Conservation (phyloP, 805 yeast genomes). For the Deakozyma indianensis region DNA sequence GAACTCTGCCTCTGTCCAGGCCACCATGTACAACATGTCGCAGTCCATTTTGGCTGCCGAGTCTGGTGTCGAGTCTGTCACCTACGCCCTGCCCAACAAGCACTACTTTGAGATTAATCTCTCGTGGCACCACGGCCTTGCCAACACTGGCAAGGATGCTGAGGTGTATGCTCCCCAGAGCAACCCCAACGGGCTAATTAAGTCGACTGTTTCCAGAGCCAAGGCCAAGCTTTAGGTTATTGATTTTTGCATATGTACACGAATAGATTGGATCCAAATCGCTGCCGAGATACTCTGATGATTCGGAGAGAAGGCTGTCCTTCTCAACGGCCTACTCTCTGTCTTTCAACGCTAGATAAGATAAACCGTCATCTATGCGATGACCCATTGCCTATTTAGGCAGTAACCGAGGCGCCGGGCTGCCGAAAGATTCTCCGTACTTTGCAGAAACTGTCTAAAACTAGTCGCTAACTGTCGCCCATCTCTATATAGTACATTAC, state of each 20-base stretch:
- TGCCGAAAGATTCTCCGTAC: no score
- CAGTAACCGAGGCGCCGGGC: no score
- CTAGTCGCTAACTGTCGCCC: no score
- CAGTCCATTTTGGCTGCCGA: slow-evolving; percentile 49
- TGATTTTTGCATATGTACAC: neutral
- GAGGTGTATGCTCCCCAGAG: slow-evolving; percentile 77
- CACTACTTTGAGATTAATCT: slow-evolving; percentile 76
- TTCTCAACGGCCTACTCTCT: no score
- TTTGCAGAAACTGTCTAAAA: no score
- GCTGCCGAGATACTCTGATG: no score
- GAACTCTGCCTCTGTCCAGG: slow-evolving; percentile 89
- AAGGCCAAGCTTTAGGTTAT: slow-evolving; percentile 36
- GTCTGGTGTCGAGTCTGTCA: slow-evolving; percentile 45
- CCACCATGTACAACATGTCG: slow-evolving; percentile 91
- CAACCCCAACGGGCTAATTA: slow-evolving; percentile 87
- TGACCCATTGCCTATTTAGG: no score
- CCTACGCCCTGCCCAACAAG: slow-evolving; percentile 77
- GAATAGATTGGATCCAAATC: neutral
- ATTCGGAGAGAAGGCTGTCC: no score
- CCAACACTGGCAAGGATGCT: slow-evolving; percentile 44
- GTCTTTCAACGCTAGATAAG: no score
- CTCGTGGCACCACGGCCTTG: slow-evolving; percentile 66
- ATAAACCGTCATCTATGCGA: no score
- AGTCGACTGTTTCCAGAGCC: slow-evolving; percentile 66
- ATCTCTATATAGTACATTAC: no score